Conservation (phyloP, 257 asterid species). For the Capsicum pubescens region DNA sequence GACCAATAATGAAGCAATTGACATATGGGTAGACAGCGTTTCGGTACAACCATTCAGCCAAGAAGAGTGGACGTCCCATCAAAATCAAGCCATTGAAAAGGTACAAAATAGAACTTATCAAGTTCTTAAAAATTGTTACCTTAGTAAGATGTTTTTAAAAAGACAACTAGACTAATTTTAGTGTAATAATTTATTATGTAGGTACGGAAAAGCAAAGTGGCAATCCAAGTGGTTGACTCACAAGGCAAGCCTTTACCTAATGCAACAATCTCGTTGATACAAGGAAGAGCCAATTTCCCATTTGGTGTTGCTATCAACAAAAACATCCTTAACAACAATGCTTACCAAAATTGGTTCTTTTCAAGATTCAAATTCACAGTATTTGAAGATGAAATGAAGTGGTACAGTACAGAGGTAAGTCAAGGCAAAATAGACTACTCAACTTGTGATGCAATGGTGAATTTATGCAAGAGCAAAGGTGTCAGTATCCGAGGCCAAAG, state of each 20-base stretch:
- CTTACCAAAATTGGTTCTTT: slow-evolving; percentile 54
- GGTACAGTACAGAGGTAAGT: slow-evolving; percentile 48
- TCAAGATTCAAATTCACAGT: slow-evolving; percentile 62
- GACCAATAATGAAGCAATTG: slow-evolving; percentile 32
- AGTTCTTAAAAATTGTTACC: no score
- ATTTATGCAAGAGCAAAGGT: slow-evolving; percentile 42
- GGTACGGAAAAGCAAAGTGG: slow-evolving; percentile 41
- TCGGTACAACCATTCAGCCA: slow-evolving; percentile 69
- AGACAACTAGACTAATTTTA: background rate
- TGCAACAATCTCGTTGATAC: slow-evolving; percentile 16
- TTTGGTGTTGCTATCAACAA: slow-evolving; percentile 38
- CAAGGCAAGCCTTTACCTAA: slow-evolving; percentile 34
- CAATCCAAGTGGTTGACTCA: slow-evolving; percentile 35
- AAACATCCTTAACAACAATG: slow-evolving; percentile 27
- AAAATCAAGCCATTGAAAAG: slow-evolving; percentile 53
- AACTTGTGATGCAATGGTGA: slow-evolving; percentile 51
- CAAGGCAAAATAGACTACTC: slow-evolving; percentile 56
- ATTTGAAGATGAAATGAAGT: slow-evolving; percentile 67
- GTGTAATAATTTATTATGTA: background rate
- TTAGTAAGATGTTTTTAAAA: no score
- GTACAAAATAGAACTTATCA: slow-evolving; percentile 24
- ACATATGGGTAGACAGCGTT: slow-evolving; percentile 47
- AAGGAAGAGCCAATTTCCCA: slow-evolving; percentile 29
- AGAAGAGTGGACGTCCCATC: slow-evolving; percentile 61
- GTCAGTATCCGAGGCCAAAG: slow-evolving; percentile 61